Percentiles rank a stretch among this genome's conserved stretches.
Evolutionary conservation across 139 green algal species (phyloP).

Genomic region (Chlorella sorokiniana): DNA sequence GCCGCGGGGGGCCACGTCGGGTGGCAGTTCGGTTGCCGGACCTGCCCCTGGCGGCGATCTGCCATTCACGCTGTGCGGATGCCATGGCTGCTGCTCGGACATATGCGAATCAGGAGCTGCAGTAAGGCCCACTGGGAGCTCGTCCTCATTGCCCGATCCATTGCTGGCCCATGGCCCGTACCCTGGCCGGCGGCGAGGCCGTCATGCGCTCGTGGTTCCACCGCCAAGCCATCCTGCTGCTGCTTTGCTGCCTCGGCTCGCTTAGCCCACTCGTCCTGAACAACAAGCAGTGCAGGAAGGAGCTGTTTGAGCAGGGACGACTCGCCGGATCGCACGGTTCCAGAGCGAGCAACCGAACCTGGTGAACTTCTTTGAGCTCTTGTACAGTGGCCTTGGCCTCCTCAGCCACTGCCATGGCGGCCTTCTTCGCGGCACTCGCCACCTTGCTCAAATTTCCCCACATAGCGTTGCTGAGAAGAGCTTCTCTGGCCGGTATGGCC

Average conservation of each 20-base stretch:
- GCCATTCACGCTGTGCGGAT: too few species aligned
- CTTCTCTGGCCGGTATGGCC: too few species aligned
- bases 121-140: too few species aligned
- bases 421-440: slow-evolving; percentile 15
- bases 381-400: slow-evolving; percentile 41
- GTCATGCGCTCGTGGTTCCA: too few species aligned
- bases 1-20: neutral
- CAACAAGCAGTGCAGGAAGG: neutral
- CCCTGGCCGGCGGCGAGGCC: too few species aligned
- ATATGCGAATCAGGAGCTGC: too few species aligned
- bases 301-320: neutral
- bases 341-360: neutral
- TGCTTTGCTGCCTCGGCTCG: neutral
- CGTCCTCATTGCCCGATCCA: too few species aligned
- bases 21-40: neutral
- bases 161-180: too few species aligned
- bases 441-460: slow-evolving; percentile 20
- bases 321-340: neutral
- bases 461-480: slow-evolving; percentile 9
- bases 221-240: neutral
- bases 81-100: too few species aligned
- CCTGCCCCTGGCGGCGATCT: neutral
- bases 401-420: slow-evolving; percentile 4
- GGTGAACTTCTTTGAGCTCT: slow-evolving; percentile 36
- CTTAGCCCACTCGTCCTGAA: slow-evolving; percentile 21